Evolutionary conservation across 805 yeast genomes (phyloP).

Genomic region (Teunomyces gatunensis): DNA sequence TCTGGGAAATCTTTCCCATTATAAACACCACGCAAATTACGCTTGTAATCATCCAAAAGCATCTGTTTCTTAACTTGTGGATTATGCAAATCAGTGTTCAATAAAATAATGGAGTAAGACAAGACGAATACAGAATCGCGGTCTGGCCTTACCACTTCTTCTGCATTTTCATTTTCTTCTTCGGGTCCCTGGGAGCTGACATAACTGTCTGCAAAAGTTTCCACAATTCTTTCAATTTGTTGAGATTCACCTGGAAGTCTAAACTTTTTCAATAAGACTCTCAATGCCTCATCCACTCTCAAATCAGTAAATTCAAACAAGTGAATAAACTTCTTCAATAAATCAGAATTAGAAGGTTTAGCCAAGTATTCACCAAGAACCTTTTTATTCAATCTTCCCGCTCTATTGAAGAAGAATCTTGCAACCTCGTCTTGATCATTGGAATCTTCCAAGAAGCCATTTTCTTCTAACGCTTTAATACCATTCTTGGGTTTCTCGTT

Average conservation of each 20-base stretch:
- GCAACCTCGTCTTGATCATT: conserved; percentile 65
- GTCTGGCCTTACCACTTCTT: conserved; percentile 61
- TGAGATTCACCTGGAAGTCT: conserved; percentile 97
- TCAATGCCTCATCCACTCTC: conserved; percentile 90
- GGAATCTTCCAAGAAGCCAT: conserved; percentile 54
- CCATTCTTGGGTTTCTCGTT: conserved; percentile 81
- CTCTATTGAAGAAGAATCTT: conserved; percentile 68
- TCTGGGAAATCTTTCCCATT: conserved; percentile 74
- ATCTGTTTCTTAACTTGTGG: conserved; percentile 91
- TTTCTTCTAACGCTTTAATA: conserved; percentile 57
- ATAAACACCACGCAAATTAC: conserved; percentile 77
- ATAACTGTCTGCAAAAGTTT: conserved; percentile 78
- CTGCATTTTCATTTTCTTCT: conserved; percentile 17
- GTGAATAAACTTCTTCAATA: conserved; percentile 63
- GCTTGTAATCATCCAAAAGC: conserved; percentile 79
- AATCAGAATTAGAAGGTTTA: conserved; percentile 60
- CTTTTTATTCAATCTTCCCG: conserved; percentile 83
- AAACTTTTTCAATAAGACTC: conserved; percentile 77
- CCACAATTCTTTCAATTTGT: conserved; percentile 90
- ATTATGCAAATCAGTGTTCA: conserved; percentile 90
- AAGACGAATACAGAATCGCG: conserved; percentile 85
- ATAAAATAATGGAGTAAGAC: conserved; percentile 88
- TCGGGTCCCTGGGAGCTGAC: conserved; percentile 52
- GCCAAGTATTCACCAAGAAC: conserved; percentile 84
- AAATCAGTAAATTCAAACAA: conserved; percentile 72